Evolutionary conservation across 768 basidiomycete species (phyloP).

Genomic region (Boletus barrowsii): DNA sequence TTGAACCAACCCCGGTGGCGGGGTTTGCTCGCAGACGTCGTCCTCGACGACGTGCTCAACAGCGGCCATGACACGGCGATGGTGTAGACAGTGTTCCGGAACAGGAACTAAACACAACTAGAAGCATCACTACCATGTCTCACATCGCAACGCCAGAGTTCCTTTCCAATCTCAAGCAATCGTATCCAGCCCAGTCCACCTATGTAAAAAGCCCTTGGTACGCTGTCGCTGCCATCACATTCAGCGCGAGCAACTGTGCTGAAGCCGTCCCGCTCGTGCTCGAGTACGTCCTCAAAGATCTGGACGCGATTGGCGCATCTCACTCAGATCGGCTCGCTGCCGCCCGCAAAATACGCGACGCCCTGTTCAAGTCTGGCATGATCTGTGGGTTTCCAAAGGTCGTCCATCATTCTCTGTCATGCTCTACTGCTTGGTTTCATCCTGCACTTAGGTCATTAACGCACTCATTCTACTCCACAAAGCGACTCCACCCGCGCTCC

Average conservation of each 20-base stretch:
- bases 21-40: no score
- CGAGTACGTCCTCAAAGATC: constrained; percentile 44
- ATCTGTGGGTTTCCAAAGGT: constrained; percentile 60
- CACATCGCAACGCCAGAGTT: constrained; percentile 40
- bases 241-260: constrained; percentile 56
- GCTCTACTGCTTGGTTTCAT: not conserved
- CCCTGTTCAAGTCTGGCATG: constrained; percentile 59
- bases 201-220: constrained; percentile 53
- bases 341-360: constrained; percentile 57
- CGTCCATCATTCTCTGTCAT: not conserved
- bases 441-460: constrained; percentile 44
- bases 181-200: constrained; percentile 38
- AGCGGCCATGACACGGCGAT: no score
- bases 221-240: constrained; percentile 53
- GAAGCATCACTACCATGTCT: constrained; percentile 4
- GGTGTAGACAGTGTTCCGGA: no score
- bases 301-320: constrained; percentile 30
- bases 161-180: constrained; percentile 41
- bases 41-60: no score
- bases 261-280: constrained; percentile 58
- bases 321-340: constrained; percentile 40
- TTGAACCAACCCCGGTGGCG: no score
- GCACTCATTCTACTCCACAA: constrained; percentile 49
- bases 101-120: no score
- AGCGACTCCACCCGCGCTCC: constrained; percentile 49